Base-by-base conservation (phyloP, 129 eudicot species). In the Centaurea solstitialis region DNA sequence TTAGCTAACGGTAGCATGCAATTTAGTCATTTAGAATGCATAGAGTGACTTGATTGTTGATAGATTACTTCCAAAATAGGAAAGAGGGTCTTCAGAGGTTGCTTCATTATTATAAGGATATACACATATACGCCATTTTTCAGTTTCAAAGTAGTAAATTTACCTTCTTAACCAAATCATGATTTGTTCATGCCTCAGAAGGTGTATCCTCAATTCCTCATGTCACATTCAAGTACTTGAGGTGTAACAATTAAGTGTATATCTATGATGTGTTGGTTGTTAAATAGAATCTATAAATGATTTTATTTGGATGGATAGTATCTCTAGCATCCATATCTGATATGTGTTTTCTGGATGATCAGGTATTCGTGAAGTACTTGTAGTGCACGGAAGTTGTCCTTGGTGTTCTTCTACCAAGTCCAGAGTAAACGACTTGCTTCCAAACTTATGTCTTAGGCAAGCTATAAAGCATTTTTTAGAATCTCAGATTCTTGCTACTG, bases 391-490 rank as follows among this genome's bases (percentile, higher is more conserved):
- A 50, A 87, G 79, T 70, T 91, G 97, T 83, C 97, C 93, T 15
- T 85, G 80, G 70, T 91, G 97, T 39, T 89, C 53, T 17, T 91
- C 93, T n/a, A 61, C 38, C 61, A 91, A 85, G 77, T 91, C 86
- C 82, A 85, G 57, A 57, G 87, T 82, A 23, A 80, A 76, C 30
- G 80, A 87, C 80, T 85, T 91, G 74, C 88, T 91, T n/a, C 97
- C 97, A 39, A 91, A 91, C 69, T 23, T 91, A 21, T 64, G 30
- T 64, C 68, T 64, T 18, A 64, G 68, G 28, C 68, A 64, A 64
- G 28, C 28, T 18, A 8, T 64, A 30, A 64, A 64, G 5, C 68
- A 64, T 18, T 18, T 64, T 64, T 22, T 64, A 20, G 28, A 64
- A 64, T 21, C 26, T 64, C 68, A 64, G 12, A 21, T 64, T 64